Conservation (phyloP, 176 grass and related monocot species). For the Ampelocalamus luodianensis region DNA sequence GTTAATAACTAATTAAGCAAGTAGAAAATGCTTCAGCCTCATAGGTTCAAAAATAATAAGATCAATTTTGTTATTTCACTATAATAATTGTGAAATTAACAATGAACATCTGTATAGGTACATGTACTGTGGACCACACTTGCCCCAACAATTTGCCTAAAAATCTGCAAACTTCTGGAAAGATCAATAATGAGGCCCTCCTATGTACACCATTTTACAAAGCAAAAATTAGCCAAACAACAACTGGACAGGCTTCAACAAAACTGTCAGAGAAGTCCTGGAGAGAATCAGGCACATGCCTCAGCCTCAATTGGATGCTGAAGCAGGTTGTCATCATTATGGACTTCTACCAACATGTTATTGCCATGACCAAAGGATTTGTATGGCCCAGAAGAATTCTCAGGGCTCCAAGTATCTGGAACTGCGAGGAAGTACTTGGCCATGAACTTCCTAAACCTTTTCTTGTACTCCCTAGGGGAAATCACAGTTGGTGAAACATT, state of each 20-base stretch:
- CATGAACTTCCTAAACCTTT: constrained; percentile 92
- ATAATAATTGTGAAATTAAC: constrained; percentile 88
- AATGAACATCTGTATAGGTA: constrained; percentile 61
- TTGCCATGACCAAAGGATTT: constrained; percentile 65
- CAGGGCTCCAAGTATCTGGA: constrained; percentile 77
- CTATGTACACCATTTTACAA: constrained; percentile 74
- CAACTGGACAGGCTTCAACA: constrained; percentile 39
- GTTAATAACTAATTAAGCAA: not conserved
- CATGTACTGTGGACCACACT: constrained; percentile 51
- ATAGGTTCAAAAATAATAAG: constrained; percentile 24
- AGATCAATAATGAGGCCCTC: constrained; percentile 46
- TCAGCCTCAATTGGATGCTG: constrained; percentile 52
- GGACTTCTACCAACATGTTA: constrained; percentile 49
- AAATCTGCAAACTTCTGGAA: constrained; percentile 72
- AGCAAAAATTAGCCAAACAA: constrained; percentile 31
- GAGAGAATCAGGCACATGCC: constrained; percentile 33
- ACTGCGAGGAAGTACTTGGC: constrained; percentile 75
- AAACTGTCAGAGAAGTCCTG: constrained; percentile 39
- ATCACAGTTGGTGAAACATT: constrained; percentile 81
- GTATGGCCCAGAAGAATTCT: constrained; percentile 50
- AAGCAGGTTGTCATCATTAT: constrained; percentile 37
- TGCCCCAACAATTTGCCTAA: constrained; percentile 74
- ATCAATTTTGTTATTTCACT: constrained; percentile 63
- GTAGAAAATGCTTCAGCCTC: constrained; percentile 14
- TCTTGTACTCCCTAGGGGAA: constrained; percentile 88